phyloP scores from a whole-genome alignment of 2,329 filamentous ascomycete species.

The Fusarium tjaetaba region DNA sequence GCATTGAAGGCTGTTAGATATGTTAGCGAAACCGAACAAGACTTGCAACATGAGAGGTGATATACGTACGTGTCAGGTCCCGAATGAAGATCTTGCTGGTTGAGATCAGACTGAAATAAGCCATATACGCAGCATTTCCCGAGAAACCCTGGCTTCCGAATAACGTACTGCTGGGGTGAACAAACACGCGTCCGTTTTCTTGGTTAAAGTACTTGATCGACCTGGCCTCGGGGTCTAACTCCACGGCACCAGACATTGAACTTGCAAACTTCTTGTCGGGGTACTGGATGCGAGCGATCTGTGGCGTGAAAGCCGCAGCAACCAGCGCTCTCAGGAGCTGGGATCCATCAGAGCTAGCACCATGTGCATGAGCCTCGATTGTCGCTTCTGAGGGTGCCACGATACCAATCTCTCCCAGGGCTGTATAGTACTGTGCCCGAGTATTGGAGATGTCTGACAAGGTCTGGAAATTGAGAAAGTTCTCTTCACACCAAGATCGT shows the following conservation, averaged over 20 bases:
- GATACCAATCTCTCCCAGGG: constrained; percentile 87
- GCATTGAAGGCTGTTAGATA: constrained; percentile 81
- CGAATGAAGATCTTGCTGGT: constrained; percentile 93
- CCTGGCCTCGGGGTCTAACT: constrained; percentile 89
- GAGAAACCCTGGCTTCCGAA: constrained; percentile 86
- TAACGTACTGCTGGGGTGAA: constrained; percentile 88
- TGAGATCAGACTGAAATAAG: constrained; percentile 91
- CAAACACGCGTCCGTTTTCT: constrained; percentile 87
- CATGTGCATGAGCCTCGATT: constrained; percentile 41
- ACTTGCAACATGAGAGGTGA: background rate
- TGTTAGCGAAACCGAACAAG: constrained; percentile 6
- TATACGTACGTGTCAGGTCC: constrained; percentile 82
- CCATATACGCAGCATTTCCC: constrained; percentile 79
- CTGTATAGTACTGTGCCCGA: constrained; percentile 83
- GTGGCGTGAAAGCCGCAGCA: constrained; percentile 80
- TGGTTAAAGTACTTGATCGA: constrained; percentile 94
- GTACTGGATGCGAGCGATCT: constrained; percentile 90
- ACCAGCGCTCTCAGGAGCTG: constrained; percentile 74
- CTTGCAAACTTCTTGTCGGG: constrained; percentile 95
- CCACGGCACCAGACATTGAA: constrained; percentile 87
- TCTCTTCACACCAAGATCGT: constrained; percentile 82
- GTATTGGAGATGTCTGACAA: constrained; percentile 90
- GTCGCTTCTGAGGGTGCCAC: constrained; percentile 57
- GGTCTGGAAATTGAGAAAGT: constrained; percentile 85
- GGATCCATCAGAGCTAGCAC: constrained; percentile 44